Percentiles rank a stretch among this genome's conserved stretches.
phyloP scores from a whole-genome alignment of 371 early-diverging fungal genomes.

The Mucor plumbeus region DNA sequence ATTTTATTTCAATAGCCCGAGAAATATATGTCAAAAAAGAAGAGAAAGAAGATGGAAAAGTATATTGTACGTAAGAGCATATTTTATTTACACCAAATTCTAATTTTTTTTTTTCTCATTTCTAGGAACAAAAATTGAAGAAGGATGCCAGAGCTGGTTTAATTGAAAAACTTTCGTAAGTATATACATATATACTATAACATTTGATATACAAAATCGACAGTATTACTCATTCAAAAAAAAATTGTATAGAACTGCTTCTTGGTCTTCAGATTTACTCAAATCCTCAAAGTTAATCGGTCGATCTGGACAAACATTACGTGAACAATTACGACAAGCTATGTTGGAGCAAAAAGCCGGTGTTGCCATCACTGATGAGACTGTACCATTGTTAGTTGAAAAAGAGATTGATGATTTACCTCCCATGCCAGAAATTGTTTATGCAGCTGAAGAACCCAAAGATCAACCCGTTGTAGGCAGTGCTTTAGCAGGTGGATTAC shows the following conservation, averaged over 20 bases:
- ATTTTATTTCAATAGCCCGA: conserved; percentile 20
- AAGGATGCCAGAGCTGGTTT: conserved; percentile 88
- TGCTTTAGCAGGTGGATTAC: conserved; percentile 49
- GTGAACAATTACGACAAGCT: conserved; percentile 76
- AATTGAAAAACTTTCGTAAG: conserved; percentile 79
- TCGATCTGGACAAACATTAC: conserved; percentile 67
- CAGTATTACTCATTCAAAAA: background rate
- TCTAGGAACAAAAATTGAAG: conserved; percentile 88
- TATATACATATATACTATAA: background rate
- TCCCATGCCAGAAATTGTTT: conserved; percentile 19
- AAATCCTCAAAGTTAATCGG: conserved; percentile 83
- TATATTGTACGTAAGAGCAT: conserved; percentile 66
- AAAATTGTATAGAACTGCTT: conserved; percentile 42
- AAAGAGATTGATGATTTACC: conserved; percentile 38
- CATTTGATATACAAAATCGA: too few species aligned
- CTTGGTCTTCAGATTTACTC: conserved; percentile 77
- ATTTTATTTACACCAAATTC: background rate
- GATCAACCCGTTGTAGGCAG: conserved; percentile 43
- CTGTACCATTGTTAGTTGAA: conserved; percentile 55
- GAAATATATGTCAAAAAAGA: conserved; percentile 70
- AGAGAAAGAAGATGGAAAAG: conserved; percentile 81
- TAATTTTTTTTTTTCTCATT: conserved; percentile 7
- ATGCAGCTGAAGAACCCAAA: conserved; percentile 2
- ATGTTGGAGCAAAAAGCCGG: conserved; percentile 77
- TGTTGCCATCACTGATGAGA: conserved; percentile 58